Base-by-base conservation (phyloP, 1,284 basidiomycete species). In the Cutaneotrichosporon dermatis region DNA sequence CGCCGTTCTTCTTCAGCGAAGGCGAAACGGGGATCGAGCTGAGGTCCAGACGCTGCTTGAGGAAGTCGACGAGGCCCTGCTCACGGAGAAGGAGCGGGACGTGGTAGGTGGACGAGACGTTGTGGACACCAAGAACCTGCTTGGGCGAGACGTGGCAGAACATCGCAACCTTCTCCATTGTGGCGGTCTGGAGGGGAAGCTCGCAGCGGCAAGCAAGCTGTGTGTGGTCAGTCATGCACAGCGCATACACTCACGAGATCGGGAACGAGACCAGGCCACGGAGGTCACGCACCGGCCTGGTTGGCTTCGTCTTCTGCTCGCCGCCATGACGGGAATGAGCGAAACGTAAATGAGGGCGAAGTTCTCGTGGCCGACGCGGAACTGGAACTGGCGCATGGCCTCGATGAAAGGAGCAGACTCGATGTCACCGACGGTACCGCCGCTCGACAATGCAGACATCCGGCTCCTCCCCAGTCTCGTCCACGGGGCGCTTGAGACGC, bases 241-340 rank as follows among this genome's bases (percentile, higher is more conserved):
- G 13, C 11, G 37, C 10, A 15, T 35, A 9, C 44, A 80, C 87
- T 62, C 62, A 92, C 90, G 69, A 99, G 79, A 79, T 99, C 95
- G 53, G 95, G 93, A 12, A 94, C 84, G 8, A 99, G 82, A 69
- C 95, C 95, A 9, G 83, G 11, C 96, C 95, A 55, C 96, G 86
- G 40, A 99, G 81, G 62, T 94, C 94, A 67, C 96, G 89, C 89
- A 44, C 93, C 95, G 13, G 95, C 96, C 77, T 99, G 95, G 95
- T 99, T 3, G 95, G 95, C 78, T 99, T 99, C 7, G 95, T 99
- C 81, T 99, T 99, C 74, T 98, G 95, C 77, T 99, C 95, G 57
- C 96, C 95, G 60, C 96, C 92, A 99, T 91, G 69, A 97, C 90
- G 13, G 95, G 95, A 6, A 99, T 93, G 42, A 99, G 86, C n/a